Evolutionary conservation across 2,329 filamentous ascomycete genomes (phyloP).

Genomic region (Zasmidium cellare): DNA sequence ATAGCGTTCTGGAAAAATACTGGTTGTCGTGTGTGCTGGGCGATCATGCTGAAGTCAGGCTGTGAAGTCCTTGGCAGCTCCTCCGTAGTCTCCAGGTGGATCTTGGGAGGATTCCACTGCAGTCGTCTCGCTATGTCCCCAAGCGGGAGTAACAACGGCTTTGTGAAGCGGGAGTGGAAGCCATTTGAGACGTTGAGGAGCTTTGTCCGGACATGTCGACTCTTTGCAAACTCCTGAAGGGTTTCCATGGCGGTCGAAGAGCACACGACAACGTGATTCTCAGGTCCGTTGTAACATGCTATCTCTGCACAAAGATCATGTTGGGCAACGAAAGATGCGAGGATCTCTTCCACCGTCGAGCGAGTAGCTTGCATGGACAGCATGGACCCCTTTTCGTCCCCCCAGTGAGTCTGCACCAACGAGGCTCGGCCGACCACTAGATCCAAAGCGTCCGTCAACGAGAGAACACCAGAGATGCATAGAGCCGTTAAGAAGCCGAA

Average conservation of each 20-base stretch:
- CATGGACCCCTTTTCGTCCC: slow-evolving; percentile 4
- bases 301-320: too few relatives aligned
- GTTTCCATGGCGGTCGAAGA: neutral
- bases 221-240: neutral
- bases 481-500: slow-evolving; percentile 9
- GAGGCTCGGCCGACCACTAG: slow-evolving; percentile 4
- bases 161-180: slow-evolving; percentile 8
- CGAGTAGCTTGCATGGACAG: neutral
- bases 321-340: neutral
- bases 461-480: neutral
- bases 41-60: neutral
- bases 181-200: slow-evolving; percentile 2
- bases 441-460: neutral
- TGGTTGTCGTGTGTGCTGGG: slow-evolving; percentile 1
- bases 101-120: neutral
- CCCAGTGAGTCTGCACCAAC: slow-evolving; percentile 3
- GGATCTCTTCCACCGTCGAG: neutral
- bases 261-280: neutral
- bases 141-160: slow-evolving; percentile 5
- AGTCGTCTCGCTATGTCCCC: neutral
- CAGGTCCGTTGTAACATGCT: slow-evolving; percentile 10
- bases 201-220: neutral
- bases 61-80: neutral
- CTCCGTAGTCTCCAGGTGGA: neutral
- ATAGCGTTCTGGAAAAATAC: slow-evolving; percentile 8